Base-by-base conservation (phyloP, 2,329 filamentous ascomycete species). In the Microdochium paspali region DNA sequence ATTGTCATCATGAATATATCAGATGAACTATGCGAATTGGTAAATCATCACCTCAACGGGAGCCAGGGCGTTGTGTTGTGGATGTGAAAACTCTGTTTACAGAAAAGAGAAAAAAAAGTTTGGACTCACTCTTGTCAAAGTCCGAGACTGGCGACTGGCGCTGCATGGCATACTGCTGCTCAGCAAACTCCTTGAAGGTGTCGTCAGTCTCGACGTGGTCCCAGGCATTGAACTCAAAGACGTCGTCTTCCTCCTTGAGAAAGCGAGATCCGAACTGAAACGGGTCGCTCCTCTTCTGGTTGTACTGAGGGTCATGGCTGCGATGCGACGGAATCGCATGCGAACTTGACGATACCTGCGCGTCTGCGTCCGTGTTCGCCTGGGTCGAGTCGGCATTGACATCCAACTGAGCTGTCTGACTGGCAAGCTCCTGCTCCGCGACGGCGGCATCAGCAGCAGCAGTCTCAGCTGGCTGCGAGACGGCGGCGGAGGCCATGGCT, bases 201-300 rank as follows among this genome's bases (percentile, higher is more conserved):
- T 88, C 82, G 69, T 97, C 91, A 63, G 90, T 90, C 67, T 91
- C 85, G 62, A 97, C 93, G 64, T 98, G 91, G 65, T 98, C 93
- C 93, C 93, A 98, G 31, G 93, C 93, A 66, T 98, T 98, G 79
- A 93, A 95, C 65, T 94, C 86, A 69, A 91, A 98, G 59, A 95
- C 87, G 63, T 97, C 78, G 69, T 95, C 90, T 61, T 82, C 80
- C 64, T 91, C 77, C 58, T 86, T 82, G 46, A 98, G 80, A 60
- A 79, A 87, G 50, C 91, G 87, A 44, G 87, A 93, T 51, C 93
- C 93, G 66, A 98, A 98, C 67, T 94, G 85, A 67, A 97, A 98
- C 18, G 93, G 93, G 61, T 96, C 90, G 61, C 72, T 87, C 58
- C 89, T 80, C 71, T 97, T 97, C 68, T 85, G 73, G 65, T 90